Evolutionary conservation across 768 basidiomycete species (phyloP).

Genomic region (Scleroderma citrinum): DNA sequence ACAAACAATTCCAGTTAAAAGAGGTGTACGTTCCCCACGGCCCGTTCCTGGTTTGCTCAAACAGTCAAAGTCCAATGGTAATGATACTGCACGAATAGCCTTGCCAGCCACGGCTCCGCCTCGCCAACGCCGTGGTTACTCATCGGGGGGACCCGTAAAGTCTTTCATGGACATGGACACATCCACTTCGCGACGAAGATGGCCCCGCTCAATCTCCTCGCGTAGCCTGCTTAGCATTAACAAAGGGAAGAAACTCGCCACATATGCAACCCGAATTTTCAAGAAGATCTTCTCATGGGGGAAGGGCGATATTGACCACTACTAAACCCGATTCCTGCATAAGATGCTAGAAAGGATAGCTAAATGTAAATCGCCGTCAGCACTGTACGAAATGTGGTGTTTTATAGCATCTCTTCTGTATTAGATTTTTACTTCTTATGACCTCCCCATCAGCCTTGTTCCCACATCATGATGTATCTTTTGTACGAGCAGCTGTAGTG

Average conservation of each 20-base stretch:
- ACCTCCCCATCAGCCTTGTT: conserved; percentile 4
- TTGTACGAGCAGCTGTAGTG: background rate
- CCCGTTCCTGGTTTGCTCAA: conserved; percentile 6
- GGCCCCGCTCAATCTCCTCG: conserved; percentile 10
- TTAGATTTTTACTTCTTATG: conserved; percentile 4
- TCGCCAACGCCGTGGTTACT: background rate
- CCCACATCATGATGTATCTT: conserved; percentile 5
- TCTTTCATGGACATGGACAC: conserved; percentile 33
- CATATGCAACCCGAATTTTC: conserved; percentile 18
- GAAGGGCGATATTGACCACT: no score
- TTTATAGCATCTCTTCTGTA: no score
- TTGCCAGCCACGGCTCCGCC: background rate
- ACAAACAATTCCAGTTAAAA: conserved; percentile 1
- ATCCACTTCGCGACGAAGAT: conserved; percentile 1
- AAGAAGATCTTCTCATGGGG: no score
- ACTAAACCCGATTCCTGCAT: no score
- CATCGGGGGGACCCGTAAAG: background rate
- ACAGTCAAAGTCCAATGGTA: background rate
- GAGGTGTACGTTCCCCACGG: conserved; percentile 3
- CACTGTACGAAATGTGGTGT: no score
- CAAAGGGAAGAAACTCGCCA: conserved; percentile 16
- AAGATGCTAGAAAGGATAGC: no score
- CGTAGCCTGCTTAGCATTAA: conserved; percentile 8
- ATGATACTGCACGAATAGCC: background rate
- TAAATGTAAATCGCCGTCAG: no score